Evolutionary conservation across 345 rosid genomes (phyloP).

Genomic region (Eucalyptus cloeziana): DNA sequence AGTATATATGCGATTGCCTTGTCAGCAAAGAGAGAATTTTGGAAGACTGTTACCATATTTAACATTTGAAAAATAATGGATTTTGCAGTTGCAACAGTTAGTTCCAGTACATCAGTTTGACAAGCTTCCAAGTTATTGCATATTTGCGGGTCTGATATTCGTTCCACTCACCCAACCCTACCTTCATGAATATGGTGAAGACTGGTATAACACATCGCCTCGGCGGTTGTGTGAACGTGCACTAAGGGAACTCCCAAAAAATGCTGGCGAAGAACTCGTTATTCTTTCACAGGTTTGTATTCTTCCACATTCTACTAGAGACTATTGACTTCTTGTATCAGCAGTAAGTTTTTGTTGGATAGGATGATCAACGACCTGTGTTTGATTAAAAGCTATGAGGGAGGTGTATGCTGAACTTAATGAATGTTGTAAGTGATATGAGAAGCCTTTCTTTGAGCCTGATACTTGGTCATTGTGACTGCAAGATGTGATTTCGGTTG

Average conservation of each 20-base stretch:
- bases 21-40: background rate
- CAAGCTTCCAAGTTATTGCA: slow-evolving; percentile 76
- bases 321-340: background rate
- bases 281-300: slow-evolving; percentile 75
- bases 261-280: slow-evolving; percentile 66
- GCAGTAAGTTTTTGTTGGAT: background rate
- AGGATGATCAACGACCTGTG: background rate
- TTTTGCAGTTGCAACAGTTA: slow-evolving; percentile 67
- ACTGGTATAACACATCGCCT: slow-evolving; percentile 85
- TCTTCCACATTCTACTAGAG: background rate
- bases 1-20: background rate
- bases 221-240: slow-evolving; percentile 77
- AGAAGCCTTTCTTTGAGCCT: background rate
- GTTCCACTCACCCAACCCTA: slow-evolving; percentile 81
- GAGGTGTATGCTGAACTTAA: background rate
- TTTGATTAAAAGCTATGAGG: background rate
- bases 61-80: background rate
- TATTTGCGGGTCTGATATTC: slow-evolving; percentile 91
- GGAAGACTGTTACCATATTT: background rate
- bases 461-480: background rate
- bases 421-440: background rate
- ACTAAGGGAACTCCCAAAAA: slow-evolving; percentile 60
- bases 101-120: slow-evolving; percentile 92
- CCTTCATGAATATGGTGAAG: slow-evolving; percentile 90
- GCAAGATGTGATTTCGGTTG: background rate